These are phyloP conservation scores for Helotiales sp. DNA, from an alignment of 2,329 filamentous ascomycete species.

Conservation along the genomic window DNA sequence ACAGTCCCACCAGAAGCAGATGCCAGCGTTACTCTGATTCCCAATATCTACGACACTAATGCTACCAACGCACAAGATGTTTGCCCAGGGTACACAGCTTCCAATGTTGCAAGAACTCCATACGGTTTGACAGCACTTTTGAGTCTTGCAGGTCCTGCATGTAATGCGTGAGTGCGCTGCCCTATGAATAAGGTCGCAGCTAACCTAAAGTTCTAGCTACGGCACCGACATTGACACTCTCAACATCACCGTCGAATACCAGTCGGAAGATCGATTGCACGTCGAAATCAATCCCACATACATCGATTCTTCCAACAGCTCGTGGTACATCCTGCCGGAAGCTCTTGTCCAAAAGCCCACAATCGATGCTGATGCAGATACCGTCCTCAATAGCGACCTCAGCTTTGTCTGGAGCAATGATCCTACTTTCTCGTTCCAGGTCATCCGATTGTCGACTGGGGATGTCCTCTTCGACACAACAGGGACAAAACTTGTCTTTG, in stretches of 20 bases:
- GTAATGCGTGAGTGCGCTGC: too few species aligned
- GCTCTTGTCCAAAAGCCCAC: conserved; percentile 47
- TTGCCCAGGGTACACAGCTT: conserved; percentile 70
- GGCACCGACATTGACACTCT: conserved; percentile 71
- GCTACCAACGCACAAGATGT: conserved; percentile 52
- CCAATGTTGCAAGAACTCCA: conserved; percentile 53
- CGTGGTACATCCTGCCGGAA: conserved; percentile 68
- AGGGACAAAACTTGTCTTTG: conserved; percentile 66
- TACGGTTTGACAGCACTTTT: conserved; percentile 68
- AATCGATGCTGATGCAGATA: conserved; percentile 41
- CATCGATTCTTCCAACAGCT: conserved; percentile 59
- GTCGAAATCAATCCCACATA: conserved; percentile 69
- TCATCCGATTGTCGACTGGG: conserved; percentile 57
- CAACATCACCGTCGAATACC: conserved; percentile 66
- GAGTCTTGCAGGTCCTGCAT: conserved; percentile 65
- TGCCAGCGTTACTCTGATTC: conserved; percentile 48
- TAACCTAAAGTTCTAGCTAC: too few species aligned
- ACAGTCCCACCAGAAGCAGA: conserved; percentile 49
- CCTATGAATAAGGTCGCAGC: too few species aligned
- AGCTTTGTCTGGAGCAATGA: conserved; percentile 53
- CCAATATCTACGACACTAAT: conserved; percentile 64
- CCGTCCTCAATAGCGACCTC: conserved; percentile 53
- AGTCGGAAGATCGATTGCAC: conserved; percentile 64
- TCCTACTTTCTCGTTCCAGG: conserved; percentile 66
- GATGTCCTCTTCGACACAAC: conserved; percentile 69